Evolutionary conservation across 2,329 filamentous ascomycete genomes (phyloP).

Genomic region (Sporothrix schenckii): DNA sequence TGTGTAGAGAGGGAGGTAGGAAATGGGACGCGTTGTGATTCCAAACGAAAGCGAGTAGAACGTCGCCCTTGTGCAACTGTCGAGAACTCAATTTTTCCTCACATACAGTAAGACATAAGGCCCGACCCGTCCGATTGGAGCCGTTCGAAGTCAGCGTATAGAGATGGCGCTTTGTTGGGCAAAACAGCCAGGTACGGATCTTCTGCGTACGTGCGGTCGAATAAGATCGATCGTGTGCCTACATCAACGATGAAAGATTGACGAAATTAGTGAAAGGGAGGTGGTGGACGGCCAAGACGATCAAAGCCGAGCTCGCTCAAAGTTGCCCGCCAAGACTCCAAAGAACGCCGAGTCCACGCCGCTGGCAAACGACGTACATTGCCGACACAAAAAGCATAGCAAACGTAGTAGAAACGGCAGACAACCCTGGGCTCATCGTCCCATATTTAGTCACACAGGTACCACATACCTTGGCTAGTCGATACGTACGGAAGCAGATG

Average conservation of each 20-base stretch:
- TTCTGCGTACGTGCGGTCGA: background rate
- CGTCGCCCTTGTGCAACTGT: background rate
- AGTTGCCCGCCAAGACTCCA: constrained; percentile 5
- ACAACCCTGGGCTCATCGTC: background rate
- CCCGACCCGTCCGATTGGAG: constrained; percentile 1
- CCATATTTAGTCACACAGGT: background rate
- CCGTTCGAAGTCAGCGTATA: constrained; percentile 25
- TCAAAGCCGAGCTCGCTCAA: background rate
- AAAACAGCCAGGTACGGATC: background rate
- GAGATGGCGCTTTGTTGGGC: constrained; percentile 15
- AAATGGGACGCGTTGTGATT: background rate
- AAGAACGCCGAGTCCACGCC: background rate
- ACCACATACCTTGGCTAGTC: constrained; percentile 12
- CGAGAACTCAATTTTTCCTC: background rate
- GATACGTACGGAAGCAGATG: constrained; percentile 7
- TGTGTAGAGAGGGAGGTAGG: background rate
- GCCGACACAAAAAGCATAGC: background rate
- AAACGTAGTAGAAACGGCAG: background rate
- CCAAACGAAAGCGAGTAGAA: background rate
- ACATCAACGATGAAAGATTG: background rate
- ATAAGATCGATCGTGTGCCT: constrained; percentile 23
- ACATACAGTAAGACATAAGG: constrained; percentile 32
- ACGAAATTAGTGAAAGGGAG: background rate
- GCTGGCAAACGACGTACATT: background rate
- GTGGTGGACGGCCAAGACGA: background rate